These are phyloP conservation scores for Artemisia argyi DNA, from an alignment of 129 eudicot genomes.

Conservation along the genomic window DNA sequence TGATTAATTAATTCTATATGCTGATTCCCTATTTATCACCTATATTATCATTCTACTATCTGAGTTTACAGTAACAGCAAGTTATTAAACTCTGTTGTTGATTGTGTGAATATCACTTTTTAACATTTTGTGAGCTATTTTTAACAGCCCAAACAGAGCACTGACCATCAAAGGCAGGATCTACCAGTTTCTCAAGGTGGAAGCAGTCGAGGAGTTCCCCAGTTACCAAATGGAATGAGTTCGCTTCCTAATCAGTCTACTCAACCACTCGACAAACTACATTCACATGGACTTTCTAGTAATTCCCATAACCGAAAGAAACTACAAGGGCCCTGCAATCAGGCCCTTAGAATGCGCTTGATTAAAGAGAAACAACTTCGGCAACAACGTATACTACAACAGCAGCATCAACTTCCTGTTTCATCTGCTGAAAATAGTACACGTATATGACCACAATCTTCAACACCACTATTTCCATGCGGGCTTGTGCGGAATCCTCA, in stretches of 20 bases:
- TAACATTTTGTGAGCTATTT: conserved; percentile 12
- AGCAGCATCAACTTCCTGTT: conserved; percentile 53
- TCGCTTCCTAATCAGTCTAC: too few relatives aligned
- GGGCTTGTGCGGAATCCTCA: conserved; percentile 35
- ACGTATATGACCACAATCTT: conserved; percentile 30
- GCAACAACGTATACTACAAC: conserved; percentile 18
- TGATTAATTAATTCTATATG: too few relatives aligned
- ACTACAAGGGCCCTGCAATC: too few relatives aligned
- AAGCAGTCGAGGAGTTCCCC: conserved; percentile 46
- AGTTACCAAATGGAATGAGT: conserved; percentile 17
- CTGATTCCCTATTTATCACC: too few relatives aligned
- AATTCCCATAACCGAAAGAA: too few relatives aligned
- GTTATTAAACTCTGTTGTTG: background rate
- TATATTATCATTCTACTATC: too few relatives aligned
- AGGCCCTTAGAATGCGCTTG: conserved; percentile 57
- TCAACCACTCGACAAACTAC: too few relatives aligned
- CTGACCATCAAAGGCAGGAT: conserved; percentile 61
- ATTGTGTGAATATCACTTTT: background rate
- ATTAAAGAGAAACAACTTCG: conserved; percentile 58
- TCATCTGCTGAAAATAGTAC: conserved; percentile 57
- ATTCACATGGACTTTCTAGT: too few relatives aligned
- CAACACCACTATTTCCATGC: conserved; percentile 45
- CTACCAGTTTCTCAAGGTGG: conserved; percentile 39
- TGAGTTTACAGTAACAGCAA: too few relatives aligned
- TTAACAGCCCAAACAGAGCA: conserved; percentile 51